Base-by-base conservation (phyloP, 495 filamentous ascomycete genomes). In the Terfezia claveryi region DNA sequence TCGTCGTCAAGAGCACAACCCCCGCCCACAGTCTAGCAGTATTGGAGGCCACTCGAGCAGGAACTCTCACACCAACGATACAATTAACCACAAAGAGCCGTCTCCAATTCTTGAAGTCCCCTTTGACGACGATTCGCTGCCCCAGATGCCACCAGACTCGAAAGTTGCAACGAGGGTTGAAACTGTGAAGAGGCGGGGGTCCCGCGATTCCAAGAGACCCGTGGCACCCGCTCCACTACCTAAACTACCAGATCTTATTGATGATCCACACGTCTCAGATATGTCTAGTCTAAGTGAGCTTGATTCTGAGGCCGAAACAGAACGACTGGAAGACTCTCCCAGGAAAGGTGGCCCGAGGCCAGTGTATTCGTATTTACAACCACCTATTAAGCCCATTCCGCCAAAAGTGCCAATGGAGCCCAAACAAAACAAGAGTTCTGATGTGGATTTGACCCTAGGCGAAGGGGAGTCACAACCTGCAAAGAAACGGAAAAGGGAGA, bases 231-330 rank as follows among this genome's bases (percentile, higher is more conserved):
- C 17, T 46, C 41, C 41, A 46, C 41, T 46, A 14, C 8, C 41
- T 14, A 46, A 46, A 20, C 14, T 46, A 46, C 14, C 41, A 5
- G 41, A 46, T 14, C 41, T 46, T 20, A 14, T 14, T 20, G 41
- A 46, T 20, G 41, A 51, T 12, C n/a, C n/a, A 5, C 50, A 51
- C 23, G 44, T 59, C 38, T 58, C 56, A 49, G 59, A 60, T 49
- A 55, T 60, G 50, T 65, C 63, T 66, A 92, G 87, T 66, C 74
- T 98, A 60, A 98, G 91, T 71, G 71, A 55, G 38, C 57, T 62
- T 8, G 89, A 96, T 69, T 93, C 91, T n/a, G 91, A 98, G 68
- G 91, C 92, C 32, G 91, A 95, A 71, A 98, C 91, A 8, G 92
- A 96, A 70, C 79, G 92, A 53, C 74, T 96, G 61, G 89, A 92